Evolutionary conservation across 2,329 filamentous ascomycete genomes (phyloP).

Genomic region (Aspergillus hortae): DNA sequence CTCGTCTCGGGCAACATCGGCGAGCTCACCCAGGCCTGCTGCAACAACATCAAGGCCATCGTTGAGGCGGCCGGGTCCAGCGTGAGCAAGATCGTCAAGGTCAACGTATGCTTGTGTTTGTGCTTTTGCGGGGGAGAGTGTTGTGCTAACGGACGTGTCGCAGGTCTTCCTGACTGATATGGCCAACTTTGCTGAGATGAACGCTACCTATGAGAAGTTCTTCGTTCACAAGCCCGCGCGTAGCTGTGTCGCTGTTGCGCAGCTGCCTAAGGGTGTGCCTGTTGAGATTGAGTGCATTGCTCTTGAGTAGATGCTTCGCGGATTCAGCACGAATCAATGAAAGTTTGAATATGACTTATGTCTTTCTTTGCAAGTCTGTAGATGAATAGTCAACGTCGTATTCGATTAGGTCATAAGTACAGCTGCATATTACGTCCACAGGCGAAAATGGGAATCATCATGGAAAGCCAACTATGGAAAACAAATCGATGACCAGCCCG

Average conservation of each 20-base stretch:
- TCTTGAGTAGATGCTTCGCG: conserved; percentile 36
- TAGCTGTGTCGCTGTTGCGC: conserved; percentile 61
- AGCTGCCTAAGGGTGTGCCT: conserved; percentile 61
- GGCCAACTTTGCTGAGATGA: conserved; percentile 80
- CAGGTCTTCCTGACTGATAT: conserved; percentile 86
- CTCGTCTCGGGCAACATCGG: conserved; percentile 63
- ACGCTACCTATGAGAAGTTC: conserved; percentile 67
- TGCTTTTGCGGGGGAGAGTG: background rate
- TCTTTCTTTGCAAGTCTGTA: too few relatives aligned
- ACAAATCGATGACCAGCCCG: conserved; percentile 1
- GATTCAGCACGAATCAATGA: background rate
- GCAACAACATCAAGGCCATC: conserved; percentile 79
- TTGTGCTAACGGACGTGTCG: background rate
- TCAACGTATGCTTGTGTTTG: conserved; percentile 49
- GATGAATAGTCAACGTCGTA: background rate
- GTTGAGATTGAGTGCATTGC: conserved; percentile 66
- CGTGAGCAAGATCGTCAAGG: conserved; percentile 81
- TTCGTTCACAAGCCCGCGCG: conserved; percentile 63
- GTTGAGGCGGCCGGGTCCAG: conserved; percentile 76
- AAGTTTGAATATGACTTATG: background rate
- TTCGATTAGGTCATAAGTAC: background rate
- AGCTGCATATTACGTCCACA: background rate
- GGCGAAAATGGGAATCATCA: conserved; percentile 12
- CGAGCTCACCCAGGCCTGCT: conserved; percentile 67
- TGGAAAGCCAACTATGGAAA: conserved; percentile 1